Evolutionary conservation across 169 alveolate genomes (phyloP).

Genomic region (Eimeria acervulina): DNA sequence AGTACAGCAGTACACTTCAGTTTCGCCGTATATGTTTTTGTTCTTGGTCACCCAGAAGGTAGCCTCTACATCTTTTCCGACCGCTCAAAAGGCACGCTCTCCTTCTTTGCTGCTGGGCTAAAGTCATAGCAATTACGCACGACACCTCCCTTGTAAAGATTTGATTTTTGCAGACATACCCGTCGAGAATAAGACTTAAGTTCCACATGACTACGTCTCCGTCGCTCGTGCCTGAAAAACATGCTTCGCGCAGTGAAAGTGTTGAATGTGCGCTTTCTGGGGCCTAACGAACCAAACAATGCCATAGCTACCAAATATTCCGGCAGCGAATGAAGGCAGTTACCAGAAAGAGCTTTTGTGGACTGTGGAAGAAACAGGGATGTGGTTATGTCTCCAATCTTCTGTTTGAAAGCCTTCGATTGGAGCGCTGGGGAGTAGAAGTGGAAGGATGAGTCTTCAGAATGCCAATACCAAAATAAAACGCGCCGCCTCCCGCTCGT

Average conservation of each 20-base stretch:
- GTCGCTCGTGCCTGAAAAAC: constrained; percentile 90
- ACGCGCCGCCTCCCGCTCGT: constrained; percentile 93
- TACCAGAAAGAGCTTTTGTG: constrained; percentile 85
- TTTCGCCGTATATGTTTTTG: not conserved
- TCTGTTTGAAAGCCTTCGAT: constrained; percentile 86
- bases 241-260: not conserved
- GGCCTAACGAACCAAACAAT: not conserved
- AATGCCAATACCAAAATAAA: constrained; percentile 93
- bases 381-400: constrained; percentile 91
- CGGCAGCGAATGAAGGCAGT: not conserved
- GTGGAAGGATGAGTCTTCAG: constrained; percentile 84
- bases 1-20: not conserved
- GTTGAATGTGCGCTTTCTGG: not conserved
- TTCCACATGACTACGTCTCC: constrained; percentile 95
- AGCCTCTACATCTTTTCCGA: not conserved
- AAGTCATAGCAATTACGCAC: not conserved
- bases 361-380: constrained; percentile 92
- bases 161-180: constrained; percentile 24
- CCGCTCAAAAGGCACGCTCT: too few relatives aligned
- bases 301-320: not conserved
- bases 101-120: not conserved
- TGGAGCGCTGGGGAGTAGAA: constrained; percentile 87
- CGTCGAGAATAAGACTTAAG: constrained; percentile 93
- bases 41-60: too few relatives aligned
- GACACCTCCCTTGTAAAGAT: not conserved